phyloP scores from a whole-genome alignment of 1,284 basidiomycete species.

The Ganoderma lucidum region DNA sequence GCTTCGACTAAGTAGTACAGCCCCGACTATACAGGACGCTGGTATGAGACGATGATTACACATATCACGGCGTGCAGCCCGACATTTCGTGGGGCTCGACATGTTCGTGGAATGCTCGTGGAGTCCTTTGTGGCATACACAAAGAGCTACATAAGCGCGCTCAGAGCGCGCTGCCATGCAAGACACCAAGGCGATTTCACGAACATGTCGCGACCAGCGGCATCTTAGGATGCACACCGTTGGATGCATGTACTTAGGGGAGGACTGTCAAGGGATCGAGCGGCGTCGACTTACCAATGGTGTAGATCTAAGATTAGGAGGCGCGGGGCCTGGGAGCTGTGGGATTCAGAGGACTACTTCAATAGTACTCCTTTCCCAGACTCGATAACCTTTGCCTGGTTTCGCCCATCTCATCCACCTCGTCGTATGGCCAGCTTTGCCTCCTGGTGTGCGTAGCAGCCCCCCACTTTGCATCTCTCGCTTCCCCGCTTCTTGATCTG shows the following conservation, averaged over 20 bases:
- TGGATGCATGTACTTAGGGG: not conserved
- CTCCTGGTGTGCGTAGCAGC: constrained; percentile 40
- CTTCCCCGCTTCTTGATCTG: constrained; percentile 13
- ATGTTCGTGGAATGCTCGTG: too few relatives aligned
- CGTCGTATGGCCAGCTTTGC: constrained; percentile 34
- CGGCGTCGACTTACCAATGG: constrained; percentile 24
- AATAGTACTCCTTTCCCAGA: constrained; percentile 21
- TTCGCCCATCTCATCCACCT: constrained; percentile 12
- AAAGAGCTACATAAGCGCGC: too few relatives aligned
- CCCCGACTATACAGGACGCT: not conserved
- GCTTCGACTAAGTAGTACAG: too few relatives aligned
- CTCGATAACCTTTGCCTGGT: constrained; percentile 17
- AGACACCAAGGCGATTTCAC: too few relatives aligned
- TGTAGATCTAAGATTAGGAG: constrained; percentile 31
- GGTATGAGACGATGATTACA: not conserved
- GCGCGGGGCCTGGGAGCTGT: constrained; percentile 12
- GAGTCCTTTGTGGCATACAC: too few relatives aligned
- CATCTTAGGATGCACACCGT: too few relatives aligned
- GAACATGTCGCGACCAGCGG: too few relatives aligned
- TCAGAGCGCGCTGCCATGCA: too few relatives aligned
- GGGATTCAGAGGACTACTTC: too few relatives aligned
- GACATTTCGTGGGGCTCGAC: too few relatives aligned
- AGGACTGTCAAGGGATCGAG: constrained; percentile 20
- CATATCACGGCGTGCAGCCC: too few relatives aligned
- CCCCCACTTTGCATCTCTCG: not conserved